Evolutionary conservation across 2,329 filamentous ascomycete species (phyloP).

Genomic region (Sclerotinia subarctica): DNA sequence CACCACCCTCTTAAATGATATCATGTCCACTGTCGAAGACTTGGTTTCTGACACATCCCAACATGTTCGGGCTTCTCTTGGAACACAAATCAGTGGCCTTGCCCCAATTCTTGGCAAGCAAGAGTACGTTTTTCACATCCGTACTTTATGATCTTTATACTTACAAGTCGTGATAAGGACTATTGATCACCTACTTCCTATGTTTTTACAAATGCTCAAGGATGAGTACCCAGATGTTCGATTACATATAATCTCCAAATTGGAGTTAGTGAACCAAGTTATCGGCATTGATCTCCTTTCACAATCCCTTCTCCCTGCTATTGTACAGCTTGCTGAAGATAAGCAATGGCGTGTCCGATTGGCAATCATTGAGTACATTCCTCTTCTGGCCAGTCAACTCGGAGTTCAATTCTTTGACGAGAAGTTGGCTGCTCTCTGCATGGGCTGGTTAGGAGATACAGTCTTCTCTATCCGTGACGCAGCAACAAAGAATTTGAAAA

Average conservation of each 20-base stretch:
- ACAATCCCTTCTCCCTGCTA: slow-evolving; percentile 92
- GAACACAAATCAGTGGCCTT: slow-evolving; percentile 94
- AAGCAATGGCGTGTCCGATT: slow-evolving; percentile 98
- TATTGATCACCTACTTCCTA: slow-evolving; percentile 91
- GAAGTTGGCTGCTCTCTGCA: slow-evolving; percentile 90
- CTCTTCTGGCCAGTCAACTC: slow-evolving; percentile 88
- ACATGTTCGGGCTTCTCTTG: slow-evolving; percentile 91
- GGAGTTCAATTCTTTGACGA: slow-evolving; percentile 98
- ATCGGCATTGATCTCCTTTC: slow-evolving; percentile 97
- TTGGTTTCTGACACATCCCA: slow-evolving; percentile 94
- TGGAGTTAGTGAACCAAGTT: slow-evolving; percentile 97
- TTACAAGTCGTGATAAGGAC: slow-evolving; percentile 56
- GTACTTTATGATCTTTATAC: slow-evolving; percentile 21
- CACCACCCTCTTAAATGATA: slow-evolving; percentile 84
- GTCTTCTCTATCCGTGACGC: slow-evolving; percentile 98
- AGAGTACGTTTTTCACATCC: slow-evolving; percentile 61
- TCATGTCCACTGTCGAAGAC: slow-evolving; percentile 95
- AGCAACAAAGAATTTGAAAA: slow-evolving; percentile 95
- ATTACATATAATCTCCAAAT: slow-evolving; percentile 99
- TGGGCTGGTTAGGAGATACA: slow-evolving; percentile 97
- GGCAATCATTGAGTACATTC: slow-evolving; percentile 99
- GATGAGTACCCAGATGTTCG: slow-evolving; percentile 98
- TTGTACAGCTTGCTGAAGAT: slow-evolving; percentile 95
- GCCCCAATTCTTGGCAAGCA: slow-evolving; percentile 97
- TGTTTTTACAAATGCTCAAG: slow-evolving; percentile 99